Evolutionary conservation across 192 early-diverging fungal species (phyloP), one percentile per base, ranked within the genome.

Genomic region (Phycomyces nitens): DNA sequence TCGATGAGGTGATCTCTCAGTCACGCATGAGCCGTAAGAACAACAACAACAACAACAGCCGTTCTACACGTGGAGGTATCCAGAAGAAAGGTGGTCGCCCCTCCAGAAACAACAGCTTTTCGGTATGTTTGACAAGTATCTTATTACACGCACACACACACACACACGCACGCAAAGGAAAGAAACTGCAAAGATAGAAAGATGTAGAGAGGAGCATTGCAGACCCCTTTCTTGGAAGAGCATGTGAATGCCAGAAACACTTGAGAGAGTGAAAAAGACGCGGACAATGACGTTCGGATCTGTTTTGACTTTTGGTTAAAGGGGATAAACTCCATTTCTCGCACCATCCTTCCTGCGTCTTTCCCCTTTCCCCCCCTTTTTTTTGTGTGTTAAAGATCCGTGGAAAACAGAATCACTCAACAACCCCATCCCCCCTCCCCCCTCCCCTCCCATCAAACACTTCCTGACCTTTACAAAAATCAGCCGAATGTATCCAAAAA

Each of bases 1-100:
- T 69, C 44, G 67, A 69, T 24, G 67, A 69, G 21, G 59, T 63
- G 18, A 69, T 69, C 53, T 39, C 60, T 18, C 60, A 62, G 38
- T 51, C 50, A 24, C 60, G 60, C 52, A 29, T 27, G 20, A 51
- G 24, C 58, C 58, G 58, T 9, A 15, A 16, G n/a, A 47, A n/a
- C 42, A 60, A 42, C 51, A 60, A 34, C 16, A 43, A n/a, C 47
- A 41, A 43, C 23, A 41, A 43, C 21, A 43, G 43, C 20, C 16
- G 22, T 24, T 26, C 59, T 51, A 7, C 7, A 21, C 42, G 43
- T 51, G 44, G 49, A 52, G 24, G 44, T 66, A 23, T 68, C 20
- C 60, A 56, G 58, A 68, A 68, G 42, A 59, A 60, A 49, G 27
- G 51, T 55, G 58, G 50, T 68, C 58, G 66, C 60, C 21, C 47